Evolutionary conservation across 2,329 filamentous ascomycete genomes (phyloP), one percentile per base, ranked within the genome.

Genomic region (Annulohypoxylon truncatum): DNA sequence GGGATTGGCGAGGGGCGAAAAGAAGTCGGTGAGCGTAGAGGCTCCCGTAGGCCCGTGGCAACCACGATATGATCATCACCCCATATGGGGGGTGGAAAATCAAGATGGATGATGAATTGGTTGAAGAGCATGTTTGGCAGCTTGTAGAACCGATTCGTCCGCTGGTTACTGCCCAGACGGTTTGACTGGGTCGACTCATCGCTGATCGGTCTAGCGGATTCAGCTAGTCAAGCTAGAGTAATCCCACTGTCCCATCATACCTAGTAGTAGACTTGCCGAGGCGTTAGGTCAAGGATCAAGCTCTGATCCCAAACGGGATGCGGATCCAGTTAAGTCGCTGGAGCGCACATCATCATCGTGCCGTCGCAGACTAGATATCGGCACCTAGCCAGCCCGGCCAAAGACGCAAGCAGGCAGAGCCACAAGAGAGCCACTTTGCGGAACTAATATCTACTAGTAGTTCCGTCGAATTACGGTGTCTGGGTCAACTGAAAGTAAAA

Each of bases 361-460:
- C 55, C 51, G 42, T 60, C n/a, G 40, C n/a, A 56, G 56, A 31
- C 51, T 46, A 63, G 66, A 66, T n/a, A n/a, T 68, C 66, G 71
- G 76, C 72, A 64, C 72, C 75, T 64, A 71, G 75, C 71, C 73
- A 75, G 26, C 26, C 26, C n/a, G 7, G 26, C 26, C 26, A 72
- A 31, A 35, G 33, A 38, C 35, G 35, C 35, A 38, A 38, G n/a
- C n/a, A n/a, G n/a, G n/a, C n/a, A n/a, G 75, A 15, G 66, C 66
- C 67, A 71, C 71, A 70, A 56, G 67, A 56, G 67, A 69, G 66
- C 71, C 71, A 69, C 66, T 53, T 22, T 60, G 66, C 50, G 62
- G 67, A 46, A 67, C 60, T 61, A 55, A 48, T 10, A 29, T 42
- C 22, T 20, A 42, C 38, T 42, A 42, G 38, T 56, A 55, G 28